Percentiles rank a stretch among this genome's conserved stretches.
phyloP scores from a whole-genome alignment of 2,329 filamentous ascomycete species.

The Aspergillus bombycis region DNA sequence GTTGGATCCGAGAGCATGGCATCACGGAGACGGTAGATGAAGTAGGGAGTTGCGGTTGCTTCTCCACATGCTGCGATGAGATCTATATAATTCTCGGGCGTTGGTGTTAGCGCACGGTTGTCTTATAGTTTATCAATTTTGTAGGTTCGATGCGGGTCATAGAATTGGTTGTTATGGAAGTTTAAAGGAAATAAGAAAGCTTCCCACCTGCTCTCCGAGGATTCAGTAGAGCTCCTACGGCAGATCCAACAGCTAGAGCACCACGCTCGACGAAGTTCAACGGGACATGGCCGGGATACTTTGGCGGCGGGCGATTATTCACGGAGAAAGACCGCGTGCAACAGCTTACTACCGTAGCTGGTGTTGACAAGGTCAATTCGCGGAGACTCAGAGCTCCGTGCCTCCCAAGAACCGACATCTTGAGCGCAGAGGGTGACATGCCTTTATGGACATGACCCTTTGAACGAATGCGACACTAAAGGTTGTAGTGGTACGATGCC shows the following conservation, averaged over 20 bases:
- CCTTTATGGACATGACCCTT: slow-evolving; percentile 16
- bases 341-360: slow-evolving; percentile 13
- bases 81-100: slow-evolving; percentile 56
- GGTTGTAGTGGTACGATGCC: slow-evolving; percentile 21
- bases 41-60: slow-evolving; percentile 91
- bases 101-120: neutral
- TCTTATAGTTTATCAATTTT: neutral
- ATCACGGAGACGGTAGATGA: slow-evolving; percentile 87
- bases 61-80: slow-evolving; percentile 94
- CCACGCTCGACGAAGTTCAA: slow-evolving; percentile 77
- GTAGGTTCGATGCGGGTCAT: neutral
- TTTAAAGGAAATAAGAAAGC: neutral
- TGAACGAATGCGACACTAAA: slow-evolving; percentile 5
- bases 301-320: slow-evolving; percentile 80
- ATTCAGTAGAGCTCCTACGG: slow-evolving; percentile 65
- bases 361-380: slow-evolving; percentile 11
- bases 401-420: slow-evolving; percentile 34
- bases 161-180: neutral
- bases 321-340: slow-evolving; percentile 69
- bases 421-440: slow-evolving; percentile 13
- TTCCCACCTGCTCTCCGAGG: slow-evolving; percentile 74
- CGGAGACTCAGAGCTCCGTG: slow-evolving; percentile 22
- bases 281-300: slow-evolving; percentile 91
- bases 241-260: slow-evolving; percentile 67
- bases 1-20: slow-evolving; percentile 85